Conservation (phyloP, 2,329 filamentous ascomycete species). For the Pezizomycotina sp. region DNA sequence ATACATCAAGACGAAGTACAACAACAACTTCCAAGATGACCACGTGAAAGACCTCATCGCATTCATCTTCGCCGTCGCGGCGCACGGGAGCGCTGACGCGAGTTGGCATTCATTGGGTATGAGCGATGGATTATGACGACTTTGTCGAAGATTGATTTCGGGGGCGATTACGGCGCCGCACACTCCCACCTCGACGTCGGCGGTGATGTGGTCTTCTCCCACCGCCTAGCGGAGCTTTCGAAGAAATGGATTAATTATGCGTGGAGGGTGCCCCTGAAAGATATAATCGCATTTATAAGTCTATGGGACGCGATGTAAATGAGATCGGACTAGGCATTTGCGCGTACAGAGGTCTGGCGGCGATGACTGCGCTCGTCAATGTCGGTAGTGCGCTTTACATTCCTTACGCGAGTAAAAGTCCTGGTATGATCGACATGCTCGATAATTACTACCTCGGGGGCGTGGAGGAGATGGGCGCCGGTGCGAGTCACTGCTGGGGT, state of each 20-base stretch:
- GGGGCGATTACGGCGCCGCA: slow-evolving; percentile 17
- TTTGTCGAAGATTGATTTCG: slow-evolving; percentile 22
- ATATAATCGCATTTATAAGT: slow-evolving; percentile 23
- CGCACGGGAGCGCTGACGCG: slow-evolving; percentile 23
- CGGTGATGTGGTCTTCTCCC: slow-evolving; percentile 21
- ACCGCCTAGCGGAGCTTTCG: slow-evolving; percentile 18
- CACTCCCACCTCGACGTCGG: slow-evolving; percentile 22
- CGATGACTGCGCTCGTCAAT: slow-evolving; percentile 20
- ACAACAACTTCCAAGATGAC: slow-evolving; percentile 15
- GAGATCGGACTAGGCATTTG: slow-evolving; percentile 21
- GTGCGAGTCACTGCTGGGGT: slow-evolving; percentile 23
- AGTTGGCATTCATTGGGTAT: slow-evolving; percentile 25
- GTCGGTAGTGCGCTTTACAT: slow-evolving; percentile 19
- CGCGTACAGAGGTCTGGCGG: slow-evolving; percentile 22
- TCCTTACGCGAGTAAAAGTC: slow-evolving; percentile 19
- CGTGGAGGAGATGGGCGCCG: slow-evolving; percentile 23
- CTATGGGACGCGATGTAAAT: slow-evolving; percentile 20
- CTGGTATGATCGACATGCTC: slow-evolving; percentile 21
- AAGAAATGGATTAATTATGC: slow-evolving; percentile 20
- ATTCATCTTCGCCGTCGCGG: slow-evolving; percentile 22
- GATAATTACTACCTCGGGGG: slow-evolving; percentile 25
- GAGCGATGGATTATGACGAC: slow-evolving; percentile 21
- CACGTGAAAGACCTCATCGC: slow-evolving; percentile 22
- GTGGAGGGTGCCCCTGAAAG: slow-evolving; percentile 22
- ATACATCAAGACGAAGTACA: slow-evolving; percentile 14